Base-by-base conservation (phyloP, 2,329 filamentous ascomycete species). In the Didymella keratinophila region DNA sequence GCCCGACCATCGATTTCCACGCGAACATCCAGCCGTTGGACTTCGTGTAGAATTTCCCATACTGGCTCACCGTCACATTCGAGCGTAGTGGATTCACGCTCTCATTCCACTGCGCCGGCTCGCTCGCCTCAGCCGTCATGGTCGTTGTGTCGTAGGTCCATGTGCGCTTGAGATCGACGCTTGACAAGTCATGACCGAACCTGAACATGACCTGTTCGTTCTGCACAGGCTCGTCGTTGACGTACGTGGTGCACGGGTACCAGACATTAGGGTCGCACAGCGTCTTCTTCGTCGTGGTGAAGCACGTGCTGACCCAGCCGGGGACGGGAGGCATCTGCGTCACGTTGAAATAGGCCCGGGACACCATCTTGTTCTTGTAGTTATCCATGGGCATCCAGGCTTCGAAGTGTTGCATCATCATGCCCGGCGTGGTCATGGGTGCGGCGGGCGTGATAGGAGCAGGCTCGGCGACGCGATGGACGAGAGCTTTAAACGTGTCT, bases 51-150 rank as follows among this genome's bases (percentile, higher is more conserved):
- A 11, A n/a, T 23, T 45, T 56, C 9, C 60, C 58, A 28, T 30
- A 34, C 20, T 50, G 37, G 20, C 47, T 60, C 30, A 52, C 46
- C 36, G 63, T 66, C 53, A 63, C 49, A 43, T 70, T 70, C 23
- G 16, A 12, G 7, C 2, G 1, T 3, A 3, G 12, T 3, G 41
- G 14, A 14, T 36, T 30, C 6, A 20, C 28, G 10, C 14, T 27
- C 27, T 20, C 27, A 4, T 55, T 42, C 41, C 65, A 69, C 23
- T 59, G 39, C 11, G 64, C 37, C 1, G 41, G 37, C 48, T 49
- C 44, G 12, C 39, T 43, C 2, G 56, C 44, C 20, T 23, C 23
- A 47, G n/a, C 41, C 44, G 42, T 63, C 20, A 56, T 14, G 18
- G 23, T 30, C 42, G 44, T 48, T 7, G 14, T 28, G 0, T 32